Evolutionary conservation across 768 basidiomycete genomes (phyloP).

Genomic region (Cystofilobasidium ferigula): DNA sequence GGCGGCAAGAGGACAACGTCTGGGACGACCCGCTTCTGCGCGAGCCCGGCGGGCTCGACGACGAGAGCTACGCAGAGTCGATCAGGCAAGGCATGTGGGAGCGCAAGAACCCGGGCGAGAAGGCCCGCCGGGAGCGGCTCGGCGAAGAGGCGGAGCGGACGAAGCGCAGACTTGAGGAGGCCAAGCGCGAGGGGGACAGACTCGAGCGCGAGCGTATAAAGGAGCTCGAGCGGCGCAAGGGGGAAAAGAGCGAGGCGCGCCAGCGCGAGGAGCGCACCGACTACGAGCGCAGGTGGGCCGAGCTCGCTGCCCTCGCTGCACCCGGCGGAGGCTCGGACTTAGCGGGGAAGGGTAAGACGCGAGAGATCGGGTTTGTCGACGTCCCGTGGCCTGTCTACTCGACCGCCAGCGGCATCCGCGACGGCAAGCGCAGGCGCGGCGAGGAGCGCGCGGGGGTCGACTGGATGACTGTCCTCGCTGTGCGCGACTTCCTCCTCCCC

Average conservation of each 20-base stretch:
- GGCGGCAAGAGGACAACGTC: slow-evolving; percentile 13
- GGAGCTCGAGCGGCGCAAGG: slow-evolving; percentile 13
- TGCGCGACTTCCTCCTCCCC: slow-evolving; percentile 11
- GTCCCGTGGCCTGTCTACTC: slow-evolving; percentile 16
- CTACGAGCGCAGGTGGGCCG: slow-evolving; percentile 8
- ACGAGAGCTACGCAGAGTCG: slow-evolving; percentile 4
- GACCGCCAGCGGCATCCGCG: not conserved
- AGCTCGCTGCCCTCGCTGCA: not conserved
- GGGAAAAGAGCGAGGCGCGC: slow-evolving; percentile 2
- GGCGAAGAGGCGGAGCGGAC: slow-evolving; percentile 16
- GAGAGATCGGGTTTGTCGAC: not conserved
- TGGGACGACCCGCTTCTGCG: slow-evolving; percentile 10
- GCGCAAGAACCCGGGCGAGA: slow-evolving; percentile 7
- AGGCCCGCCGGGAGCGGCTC: not conserved
- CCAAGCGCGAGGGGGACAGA: not conserved
- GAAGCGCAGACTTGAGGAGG: slow-evolving; percentile 1
- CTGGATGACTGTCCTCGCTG: not conserved
- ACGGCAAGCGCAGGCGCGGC: not conserved
- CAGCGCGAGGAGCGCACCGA: not conserved
- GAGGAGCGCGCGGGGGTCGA: slow-evolving; percentile 2
- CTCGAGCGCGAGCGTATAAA: slow-evolving; percentile 10
- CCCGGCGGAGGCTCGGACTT: no score
- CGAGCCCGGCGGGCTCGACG: slow-evolving; percentile 12
- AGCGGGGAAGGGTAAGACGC: no score
- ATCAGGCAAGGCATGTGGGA: slow-evolving; percentile 7